Evolutionary conservation across 192 early-diverging fungal genomes (phyloP).

Genomic region (Dissophora globulifera): DNA sequence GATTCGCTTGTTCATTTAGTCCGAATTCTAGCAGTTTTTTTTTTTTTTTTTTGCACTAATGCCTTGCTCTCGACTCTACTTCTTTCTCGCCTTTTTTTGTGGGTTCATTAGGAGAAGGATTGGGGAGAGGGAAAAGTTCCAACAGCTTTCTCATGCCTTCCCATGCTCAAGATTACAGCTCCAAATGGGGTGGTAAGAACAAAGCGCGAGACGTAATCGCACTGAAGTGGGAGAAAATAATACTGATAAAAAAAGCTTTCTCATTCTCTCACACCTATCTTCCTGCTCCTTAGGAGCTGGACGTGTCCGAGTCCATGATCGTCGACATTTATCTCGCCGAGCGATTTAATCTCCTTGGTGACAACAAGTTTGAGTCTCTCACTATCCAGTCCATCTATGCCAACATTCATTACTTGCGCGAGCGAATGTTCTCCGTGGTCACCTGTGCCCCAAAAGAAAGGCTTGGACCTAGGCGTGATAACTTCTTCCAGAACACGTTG

Average conservation of each 20-base stretch:
- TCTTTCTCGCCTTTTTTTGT: neutral
- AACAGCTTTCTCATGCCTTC: slow-evolving; percentile 27
- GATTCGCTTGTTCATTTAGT: too few relatives aligned
- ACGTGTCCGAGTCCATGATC: slow-evolving; percentile 24
- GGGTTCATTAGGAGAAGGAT: neutral
- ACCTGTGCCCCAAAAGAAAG: neutral
- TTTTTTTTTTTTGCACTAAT: too few relatives aligned
- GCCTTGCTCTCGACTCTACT: neutral
- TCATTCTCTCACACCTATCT: neutral
- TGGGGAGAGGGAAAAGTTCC: slow-evolving; percentile 5
- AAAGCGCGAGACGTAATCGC: neutral
- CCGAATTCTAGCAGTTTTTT: too few relatives aligned
- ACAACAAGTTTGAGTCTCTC: slow-evolving; percentile 26
- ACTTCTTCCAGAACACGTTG: slow-evolving; percentile 1
- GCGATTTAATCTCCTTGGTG: slow-evolving; percentile 28
- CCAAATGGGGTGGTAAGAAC: slow-evolving; percentile 1
- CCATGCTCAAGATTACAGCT: slow-evolving; percentile 16
- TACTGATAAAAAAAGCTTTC: neutral
- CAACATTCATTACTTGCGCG: slow-evolving; percentile 29
- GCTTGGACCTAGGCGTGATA: neutral
- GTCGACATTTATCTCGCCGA: slow-evolving; percentile 31
- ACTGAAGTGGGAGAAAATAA: neutral
- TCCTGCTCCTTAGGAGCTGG: slow-evolving; percentile 7
- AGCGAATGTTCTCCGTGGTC: slow-evolving; percentile 7
- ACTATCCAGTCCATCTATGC: slow-evolving; percentile 24